Evolutionary conservation across 2,329 filamentous ascomycete genomes (phyloP).

Genomic region (Graphiopsis chlorocephala): DNA sequence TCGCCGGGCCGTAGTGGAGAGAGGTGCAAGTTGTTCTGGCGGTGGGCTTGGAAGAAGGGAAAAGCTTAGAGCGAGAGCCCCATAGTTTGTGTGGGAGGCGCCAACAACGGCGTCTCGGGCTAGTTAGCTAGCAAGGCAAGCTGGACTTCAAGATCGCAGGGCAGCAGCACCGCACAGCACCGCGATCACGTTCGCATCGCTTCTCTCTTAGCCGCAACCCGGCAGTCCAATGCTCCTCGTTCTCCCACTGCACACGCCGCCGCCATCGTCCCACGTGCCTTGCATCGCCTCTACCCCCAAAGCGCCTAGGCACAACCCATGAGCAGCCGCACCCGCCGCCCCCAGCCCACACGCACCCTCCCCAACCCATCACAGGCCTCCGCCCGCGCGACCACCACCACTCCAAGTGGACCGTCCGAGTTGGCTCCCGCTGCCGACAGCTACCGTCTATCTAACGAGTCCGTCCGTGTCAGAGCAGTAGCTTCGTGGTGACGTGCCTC

Average conservation of each 20-base stretch:
- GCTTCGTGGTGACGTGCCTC: constrained; percentile 7
- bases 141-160: background rate
- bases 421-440: background rate
- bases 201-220: background rate
- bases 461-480: background rate
- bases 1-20: no score
- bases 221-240: constrained; percentile 8
- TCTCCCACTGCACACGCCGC: background rate
- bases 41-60: background rate
- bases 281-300: background rate
- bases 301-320: background rate
- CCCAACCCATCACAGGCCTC: constrained; percentile 1
- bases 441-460: background rate
- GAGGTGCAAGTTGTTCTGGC: no score
- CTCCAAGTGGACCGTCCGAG: background rate
- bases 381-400: constrained; percentile 12
- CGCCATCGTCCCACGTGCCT: constrained; percentile 15
- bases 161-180: background rate
- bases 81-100: background rate
- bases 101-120: background rate
- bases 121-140: background rate
- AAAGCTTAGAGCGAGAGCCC: background rate
- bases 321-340: constrained; percentile 4
- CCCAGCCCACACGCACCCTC: constrained; percentile 9
- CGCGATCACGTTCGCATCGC: background rate